Evolutionary conservation across 2,329 filamentous ascomycete species (phyloP), one percentile per base, ranked within the genome.

Genomic region (Mycosphaerella arachidis): DNA sequence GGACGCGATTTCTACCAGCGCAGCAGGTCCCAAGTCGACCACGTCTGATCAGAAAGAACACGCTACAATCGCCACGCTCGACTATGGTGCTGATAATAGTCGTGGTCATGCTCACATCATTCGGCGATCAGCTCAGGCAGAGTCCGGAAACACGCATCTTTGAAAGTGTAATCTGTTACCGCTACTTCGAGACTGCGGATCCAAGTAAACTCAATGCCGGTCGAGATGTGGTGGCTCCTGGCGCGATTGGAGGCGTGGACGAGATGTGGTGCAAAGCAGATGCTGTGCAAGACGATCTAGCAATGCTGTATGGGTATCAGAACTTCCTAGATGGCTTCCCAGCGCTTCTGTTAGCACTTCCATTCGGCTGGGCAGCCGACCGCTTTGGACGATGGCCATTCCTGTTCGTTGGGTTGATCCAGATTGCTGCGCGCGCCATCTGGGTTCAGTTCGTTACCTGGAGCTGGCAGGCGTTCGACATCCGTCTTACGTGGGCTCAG

Each of bases 111-210:
- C 63, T 82, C 46, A 63, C 79, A 55, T 77, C 79, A 53, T 71
- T 80, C 12, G 78, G 76, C 60, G 67, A 75, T 72, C 57, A 74
- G 70, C 63, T 75, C 56, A 20, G 61, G 18, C 67, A 70, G 33
- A 75, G 81, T 3, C 80, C 83, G 0, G 68, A 72, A 48, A 80
- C 78, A 53, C 78, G 80, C 56, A 76, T 85, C 54, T 77, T 81
- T 63, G 83, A 86, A 67, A 75, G 77, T 55, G 77, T 84, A 50
- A 77, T 84, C 48, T 86, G 84, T 69, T 78, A 79, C 27, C 67
- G 75, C 16, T 75, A 79, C 61, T 81, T 79, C 63, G 77, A 79
- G 5, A 72, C 76, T 1, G 70, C 77, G 48, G 66, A 74, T 27
- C 69, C 76, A 0, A 64, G 64, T 33, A 65, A 71, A 50, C 54